Evolutionary conservation across 331 rosid species (phyloP).

Genomic region (Pyrus hybrid): DNA sequence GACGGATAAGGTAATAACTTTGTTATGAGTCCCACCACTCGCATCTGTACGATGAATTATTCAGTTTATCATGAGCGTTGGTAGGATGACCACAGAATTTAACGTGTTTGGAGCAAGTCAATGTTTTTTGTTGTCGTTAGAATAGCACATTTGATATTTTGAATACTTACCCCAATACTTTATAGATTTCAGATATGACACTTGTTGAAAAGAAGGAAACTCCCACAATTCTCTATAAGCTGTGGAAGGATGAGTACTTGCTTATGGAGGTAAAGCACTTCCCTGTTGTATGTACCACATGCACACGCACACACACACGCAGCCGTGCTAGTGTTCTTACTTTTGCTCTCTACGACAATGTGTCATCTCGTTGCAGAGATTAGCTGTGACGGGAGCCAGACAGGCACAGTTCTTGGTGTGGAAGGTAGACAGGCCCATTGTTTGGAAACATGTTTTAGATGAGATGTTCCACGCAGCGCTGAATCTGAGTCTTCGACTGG

Average conservation of each 20-base stretch:
- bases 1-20: slow-evolving; percentile 61
- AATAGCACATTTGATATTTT: background rate
- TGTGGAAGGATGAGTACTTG: slow-evolving; percentile 83
- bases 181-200: slow-evolving; percentile 62
- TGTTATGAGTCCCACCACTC: background rate
- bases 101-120: background rate
- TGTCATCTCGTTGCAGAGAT: slow-evolving; percentile 49
- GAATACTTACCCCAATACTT: background rate
- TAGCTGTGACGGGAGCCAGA: slow-evolving; percentile 24
- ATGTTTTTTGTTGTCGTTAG: background rate
- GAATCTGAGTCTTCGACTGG: slow-evolving; percentile 56
- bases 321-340: background rate
- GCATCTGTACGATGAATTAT: background rate
- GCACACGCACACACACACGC: background rate
- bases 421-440: slow-evolving; percentile 57
- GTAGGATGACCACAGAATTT: background rate
- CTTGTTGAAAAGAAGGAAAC: slow-evolving; percentile 80
- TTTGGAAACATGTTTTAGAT: slow-evolving; percentile 66
- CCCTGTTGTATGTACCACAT: background rate
- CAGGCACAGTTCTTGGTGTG: slow-evolving; percentile 40
- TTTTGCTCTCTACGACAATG: background rate
- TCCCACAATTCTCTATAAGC: slow-evolving; percentile 52
- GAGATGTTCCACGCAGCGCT: slow-evolving; percentile 90
- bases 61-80: background rate
- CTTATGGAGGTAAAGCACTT: slow-evolving; percentile 67